Evolutionary conservation across 2,329 filamentous ascomycete genomes (phyloP).

Genomic region (Colletotrichum agaves): DNA sequence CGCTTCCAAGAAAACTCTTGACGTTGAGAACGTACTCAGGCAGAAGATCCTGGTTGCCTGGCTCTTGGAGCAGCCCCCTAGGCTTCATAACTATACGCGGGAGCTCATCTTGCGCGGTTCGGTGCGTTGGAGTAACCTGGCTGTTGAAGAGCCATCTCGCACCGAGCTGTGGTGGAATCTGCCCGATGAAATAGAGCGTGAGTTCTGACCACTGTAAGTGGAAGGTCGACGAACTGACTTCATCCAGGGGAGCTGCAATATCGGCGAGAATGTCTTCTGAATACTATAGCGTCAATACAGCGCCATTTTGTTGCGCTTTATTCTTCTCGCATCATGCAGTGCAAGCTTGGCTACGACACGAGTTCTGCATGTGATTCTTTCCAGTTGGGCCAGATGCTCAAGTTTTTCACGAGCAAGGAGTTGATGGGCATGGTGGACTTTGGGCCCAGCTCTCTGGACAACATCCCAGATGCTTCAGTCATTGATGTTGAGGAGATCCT

Average conservation of each 20-base stretch:
- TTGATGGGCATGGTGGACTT: slow-evolving; percentile 71
- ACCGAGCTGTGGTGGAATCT: slow-evolving; percentile 77
- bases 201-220: slow-evolving; percentile 40
- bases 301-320: slow-evolving; percentile 75
- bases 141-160: slow-evolving; percentile 43
- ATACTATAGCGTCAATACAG: slow-evolving; percentile 76
- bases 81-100: slow-evolving; percentile 70
- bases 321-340: slow-evolving; percentile 73
- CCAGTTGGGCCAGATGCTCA: slow-evolving; percentile 81
- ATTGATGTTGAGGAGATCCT: slow-evolving; percentile 72
- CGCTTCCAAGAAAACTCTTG: slow-evolving; percentile 47
- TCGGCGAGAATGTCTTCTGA: slow-evolving; percentile 73
- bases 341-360: slow-evolving; percentile 79
- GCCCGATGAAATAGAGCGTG: slow-evolving; percentile 74
- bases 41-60: slow-evolving; percentile 77
- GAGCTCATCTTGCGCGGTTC: slow-evolving; percentile 76
- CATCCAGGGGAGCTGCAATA: slow-evolving; percentile 70
- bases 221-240: slow-evolving; percentile 3
- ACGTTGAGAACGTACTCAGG: slow-evolving; percentile 73
- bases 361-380: slow-evolving; percentile 79
- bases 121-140: slow-evolving; percentile 62
- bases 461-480: slow-evolving; percentile 60
- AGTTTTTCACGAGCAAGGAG: slow-evolving; percentile 72
- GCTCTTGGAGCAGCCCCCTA: slow-evolving; percentile 70
- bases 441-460: slow-evolving; percentile 57